Conservation (phyloP, 2,329 filamentous ascomycete species). For the Penicillium sp. region DNA sequence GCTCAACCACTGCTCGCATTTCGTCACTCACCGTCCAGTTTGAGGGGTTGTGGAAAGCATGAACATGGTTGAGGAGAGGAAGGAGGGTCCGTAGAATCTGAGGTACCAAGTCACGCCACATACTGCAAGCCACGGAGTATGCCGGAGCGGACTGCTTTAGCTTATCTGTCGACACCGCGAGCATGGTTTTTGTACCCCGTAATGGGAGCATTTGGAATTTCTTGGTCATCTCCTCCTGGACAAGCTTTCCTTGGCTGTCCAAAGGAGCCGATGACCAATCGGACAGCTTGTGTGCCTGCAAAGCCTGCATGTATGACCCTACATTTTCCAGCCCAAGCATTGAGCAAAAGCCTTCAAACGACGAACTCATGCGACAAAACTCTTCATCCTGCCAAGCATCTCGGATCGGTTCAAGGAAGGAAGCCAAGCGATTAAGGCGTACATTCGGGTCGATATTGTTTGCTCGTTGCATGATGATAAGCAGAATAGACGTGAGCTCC, state of each 20-base stretch:
- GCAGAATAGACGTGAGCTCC: constrained; percentile 85
- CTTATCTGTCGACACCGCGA: constrained; percentile 91
- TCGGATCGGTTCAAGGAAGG: constrained; percentile 81
- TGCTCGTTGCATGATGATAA: constrained; percentile 92
- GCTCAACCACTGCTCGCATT: constrained; percentile 73
- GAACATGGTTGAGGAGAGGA: constrained; percentile 82
- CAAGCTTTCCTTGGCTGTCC: constrained; percentile 73
- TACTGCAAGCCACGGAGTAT: constrained; percentile 71
- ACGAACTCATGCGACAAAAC: constrained; percentile 68
- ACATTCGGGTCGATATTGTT: constrained; percentile 69
- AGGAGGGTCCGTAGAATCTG: constrained; percentile 82
- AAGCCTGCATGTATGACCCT: constrained; percentile 73
- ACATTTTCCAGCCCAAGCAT: constrained; percentile 78
- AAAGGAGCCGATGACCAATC: constrained; percentile 82
- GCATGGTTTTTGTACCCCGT: constrained; percentile 82
- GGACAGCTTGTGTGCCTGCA: constrained; percentile 70
- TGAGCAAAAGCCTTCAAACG: constrained; percentile 76
- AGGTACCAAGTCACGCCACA: constrained; percentile 87
- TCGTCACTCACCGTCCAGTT: constrained; percentile 82
- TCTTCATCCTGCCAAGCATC: constrained; percentile 74
- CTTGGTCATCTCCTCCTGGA: constrained; percentile 77
- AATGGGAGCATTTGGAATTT: constrained; percentile 76
- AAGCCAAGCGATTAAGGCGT: constrained; percentile 70
- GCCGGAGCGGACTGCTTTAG: constrained; percentile 71
- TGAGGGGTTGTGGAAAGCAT: constrained; percentile 82